Conservation (phyloP, 192 early-diverging fungal genomes). For the Phycomyces nitens region DNA sequence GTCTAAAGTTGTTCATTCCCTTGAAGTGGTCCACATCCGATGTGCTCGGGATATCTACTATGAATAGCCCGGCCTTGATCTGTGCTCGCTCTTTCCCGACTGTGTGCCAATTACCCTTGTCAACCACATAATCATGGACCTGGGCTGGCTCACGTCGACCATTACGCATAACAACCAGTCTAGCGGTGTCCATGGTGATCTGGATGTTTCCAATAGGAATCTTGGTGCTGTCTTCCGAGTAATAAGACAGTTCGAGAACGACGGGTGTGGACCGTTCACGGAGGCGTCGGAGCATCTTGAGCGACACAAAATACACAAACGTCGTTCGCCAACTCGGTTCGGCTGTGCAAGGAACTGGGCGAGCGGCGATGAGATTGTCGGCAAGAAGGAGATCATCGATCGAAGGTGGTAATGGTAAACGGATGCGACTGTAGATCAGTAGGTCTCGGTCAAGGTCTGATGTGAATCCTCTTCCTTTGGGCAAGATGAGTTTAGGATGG, state of each 20-base stretch:
- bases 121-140: constrained; percentile 24
- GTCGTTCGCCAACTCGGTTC: constrained; percentile 23
- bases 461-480: constrained; percentile 11
- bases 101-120: constrained; percentile 26
- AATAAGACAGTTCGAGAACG: neutral
- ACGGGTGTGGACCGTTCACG: neutral
- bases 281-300: constrained; percentile 19
- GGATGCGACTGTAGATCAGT: constrained; percentile 17
- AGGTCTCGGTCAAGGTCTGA: constrained; percentile 10
- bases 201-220: too few species aligned
- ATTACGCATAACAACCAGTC: constrained; percentile 22
- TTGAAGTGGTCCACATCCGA: constrained; percentile 9
- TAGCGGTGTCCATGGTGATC: constrained; percentile 9
- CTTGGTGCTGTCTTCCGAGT: too few species aligned
- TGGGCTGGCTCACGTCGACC: constrained; percentile 22
- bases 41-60: constrained; percentile 24
- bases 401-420: constrained; percentile 19
- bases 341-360: neutral
- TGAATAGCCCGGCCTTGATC: constrained; percentile 26
- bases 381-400: constrained; percentile 27
- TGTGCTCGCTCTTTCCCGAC: neutral
- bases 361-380: constrained; percentile 15
- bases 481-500: neutral
- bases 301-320: constrained; percentile 25
- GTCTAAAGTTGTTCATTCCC: neutral